Evolutionary conservation across 1,139 yeast genomes (phyloP).

Genomic region (Saccharomyces uvarum): DNA sequence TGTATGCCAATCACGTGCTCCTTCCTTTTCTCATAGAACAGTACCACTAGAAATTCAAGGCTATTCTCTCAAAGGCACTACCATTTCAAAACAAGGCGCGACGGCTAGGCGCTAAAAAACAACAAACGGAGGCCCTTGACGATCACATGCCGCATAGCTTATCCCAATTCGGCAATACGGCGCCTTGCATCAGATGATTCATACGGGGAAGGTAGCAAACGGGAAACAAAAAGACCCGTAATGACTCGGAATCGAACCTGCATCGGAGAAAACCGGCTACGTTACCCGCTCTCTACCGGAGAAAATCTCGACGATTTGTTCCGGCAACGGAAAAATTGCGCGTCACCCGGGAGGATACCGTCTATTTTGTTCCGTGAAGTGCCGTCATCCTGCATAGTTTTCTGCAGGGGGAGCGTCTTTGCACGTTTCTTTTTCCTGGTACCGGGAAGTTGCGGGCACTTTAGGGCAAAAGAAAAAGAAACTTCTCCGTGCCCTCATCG

Average conservation of each 20-base stretch:
- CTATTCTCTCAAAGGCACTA: background rate
- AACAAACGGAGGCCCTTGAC: background rate
- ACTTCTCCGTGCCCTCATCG: background rate
- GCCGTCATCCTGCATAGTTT: background rate
- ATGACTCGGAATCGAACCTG: background rate
- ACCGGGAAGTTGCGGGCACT: background rate
- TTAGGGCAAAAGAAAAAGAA: background rate
- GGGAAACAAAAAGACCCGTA: background rate
- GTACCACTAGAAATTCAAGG: background rate
- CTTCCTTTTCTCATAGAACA: background rate
- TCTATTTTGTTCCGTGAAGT: background rate
- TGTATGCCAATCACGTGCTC: background rate
- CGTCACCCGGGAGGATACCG: background rate
- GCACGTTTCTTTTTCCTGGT: background rate
- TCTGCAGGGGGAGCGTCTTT: background rate
- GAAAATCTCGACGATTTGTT: background rate
- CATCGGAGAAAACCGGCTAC: background rate
- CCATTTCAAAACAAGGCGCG: background rate
- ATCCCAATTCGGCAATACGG: background rate
- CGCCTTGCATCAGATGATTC: background rate
- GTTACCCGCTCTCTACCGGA: background rate
- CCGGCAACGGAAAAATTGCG: background rate
- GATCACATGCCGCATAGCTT: background rate
- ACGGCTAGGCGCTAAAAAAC: background rate
- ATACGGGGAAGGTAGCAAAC: background rate